These are phyloP conservation scores for Hippophae gyantsensis DNA, from an alignment of 306 rosid species.

Conservation along the genomic window DNA sequence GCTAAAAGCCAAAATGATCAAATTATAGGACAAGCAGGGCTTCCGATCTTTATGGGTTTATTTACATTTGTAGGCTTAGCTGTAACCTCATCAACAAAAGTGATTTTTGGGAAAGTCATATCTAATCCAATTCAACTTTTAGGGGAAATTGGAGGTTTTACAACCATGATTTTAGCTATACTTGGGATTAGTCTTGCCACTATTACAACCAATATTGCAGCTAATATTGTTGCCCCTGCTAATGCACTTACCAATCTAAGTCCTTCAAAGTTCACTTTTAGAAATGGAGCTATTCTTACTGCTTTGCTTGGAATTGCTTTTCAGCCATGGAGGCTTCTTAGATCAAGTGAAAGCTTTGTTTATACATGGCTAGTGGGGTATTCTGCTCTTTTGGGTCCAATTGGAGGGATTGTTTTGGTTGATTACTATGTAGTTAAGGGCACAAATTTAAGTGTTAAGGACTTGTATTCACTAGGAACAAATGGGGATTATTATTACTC, in stretches of 20 bases:
- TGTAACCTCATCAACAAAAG: conserved; percentile 68
- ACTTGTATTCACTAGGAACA: conserved; percentile 57
- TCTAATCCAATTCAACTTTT: conserved; percentile 72
- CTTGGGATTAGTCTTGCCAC: conserved; percentile 71
- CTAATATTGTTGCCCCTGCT: conserved; percentile 91
- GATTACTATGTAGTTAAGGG: conserved; percentile 60
- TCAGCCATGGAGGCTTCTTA: conserved; percentile 85
- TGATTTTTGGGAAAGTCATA: conserved; percentile 67
- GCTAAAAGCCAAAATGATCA: conserved; percentile 67
- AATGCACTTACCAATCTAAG: conserved; percentile 79
- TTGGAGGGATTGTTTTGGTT: conserved; percentile 56
- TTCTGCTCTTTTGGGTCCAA: conserved; percentile 83
- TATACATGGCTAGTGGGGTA: conserved; percentile 89
- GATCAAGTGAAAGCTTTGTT: conserved; percentile 87
- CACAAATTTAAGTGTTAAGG: conserved; percentile 32
- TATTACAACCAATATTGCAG: conserved; percentile 80
- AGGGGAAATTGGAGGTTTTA: conserved; percentile 60
- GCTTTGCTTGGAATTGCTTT: conserved; percentile 75
- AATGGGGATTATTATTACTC: conserved; percentile 52
- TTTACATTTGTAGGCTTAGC: conserved; percentile 88
- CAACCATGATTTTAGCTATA: conserved; percentile 53
- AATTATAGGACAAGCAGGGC: conserved; percentile 70
- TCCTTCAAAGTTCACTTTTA: conserved; percentile 58
- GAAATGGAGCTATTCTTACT: conserved; percentile 59
- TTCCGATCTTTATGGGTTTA: conserved; percentile 77